Percentiles rank a stretch among this genome's conserved stretches.
phyloP scores from a whole-genome alignment of 345 rosid species.

The Brassica rapa region DNA sequence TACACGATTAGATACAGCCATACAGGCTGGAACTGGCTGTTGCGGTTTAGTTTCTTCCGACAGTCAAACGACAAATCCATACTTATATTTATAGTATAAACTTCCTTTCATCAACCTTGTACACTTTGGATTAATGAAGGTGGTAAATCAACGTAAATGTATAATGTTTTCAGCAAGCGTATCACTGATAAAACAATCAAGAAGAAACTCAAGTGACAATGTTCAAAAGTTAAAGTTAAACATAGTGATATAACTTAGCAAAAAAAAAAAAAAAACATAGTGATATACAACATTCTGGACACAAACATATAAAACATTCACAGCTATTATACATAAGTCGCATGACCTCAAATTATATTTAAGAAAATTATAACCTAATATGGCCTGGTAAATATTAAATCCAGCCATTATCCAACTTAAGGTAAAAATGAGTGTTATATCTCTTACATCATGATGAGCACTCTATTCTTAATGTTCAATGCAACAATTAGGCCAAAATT shows the following conservation, averaged over 20 bases:
- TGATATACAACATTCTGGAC: too few relatives aligned
- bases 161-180: background rate
- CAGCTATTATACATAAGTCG: too few relatives aligned
- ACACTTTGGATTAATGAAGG: background rate
- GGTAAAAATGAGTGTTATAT: background rate
- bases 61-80: conserved; percentile 33
- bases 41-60: conserved; percentile 27
- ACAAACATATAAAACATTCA: too few relatives aligned
- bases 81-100: background rate
- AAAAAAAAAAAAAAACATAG: too few relatives aligned
- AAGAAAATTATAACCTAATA: too few relatives aligned
- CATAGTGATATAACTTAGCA: too few relatives aligned
- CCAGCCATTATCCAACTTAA: background rate
- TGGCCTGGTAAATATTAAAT: too few relatives aligned
- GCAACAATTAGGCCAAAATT: background rate
- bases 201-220: background rate
- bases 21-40: conserved; percentile 36
- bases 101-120: conserved; percentile 2
- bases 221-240: background rate
- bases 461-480: background rate
- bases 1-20: conserved; percentile 9
- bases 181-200: background rate
- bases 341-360: too few relatives aligned
- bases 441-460: background rate
- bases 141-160: background rate